Evolutionary conservation across 1,139 yeast species (phyloP), one percentile per base, ranked within the genome.

Genomic region (Yamadazyma oceani): DNA sequence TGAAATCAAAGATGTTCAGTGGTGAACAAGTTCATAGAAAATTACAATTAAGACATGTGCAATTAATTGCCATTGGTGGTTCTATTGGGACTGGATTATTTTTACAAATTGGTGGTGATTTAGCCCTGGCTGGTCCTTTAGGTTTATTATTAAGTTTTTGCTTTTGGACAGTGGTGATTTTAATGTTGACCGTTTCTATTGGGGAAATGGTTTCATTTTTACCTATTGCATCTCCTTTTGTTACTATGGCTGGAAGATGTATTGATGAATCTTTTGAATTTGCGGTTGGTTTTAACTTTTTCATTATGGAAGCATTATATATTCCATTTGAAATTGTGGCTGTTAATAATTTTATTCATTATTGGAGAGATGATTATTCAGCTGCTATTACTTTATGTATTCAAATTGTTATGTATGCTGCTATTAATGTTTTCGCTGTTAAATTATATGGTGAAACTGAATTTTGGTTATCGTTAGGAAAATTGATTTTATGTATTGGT

Each of bases 261-360:
- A 73, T 75, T 24, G 81, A 76, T 60, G 86, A 83, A 41, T 82
- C 94, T 0, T 69, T 83, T 43, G 92, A 86, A 51, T 79, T 84
- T 45, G 83, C 84, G 65, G 82, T 86, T 7, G 85, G 89, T 11
- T 82, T 87, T 78, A 86, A 86, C 59, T 86, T 84, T 54, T 85
- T 86, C 80, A 66, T 85, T 43, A 69, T 85, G 60, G 84, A 85
- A 56, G 79, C 88, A 46, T 78, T 85, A 21, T 76, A 83, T 48
- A 82, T 86, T 41, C 95, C 95, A 0, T 85, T 81, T 55, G 95
- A 86, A 60, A 79, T 86, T 42, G 84, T 86, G 2, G 86, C 89
- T 13, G 90, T 83, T 26, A 85, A 86, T 51, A 78, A 85, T 26
- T 78, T 86, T 55, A 70, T 85, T 37, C 90, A 85, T 54, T 86